A percentile compares a stretch with the other conserved stretches of the same genome.
phyloP scores from a whole-genome alignment of 2,329 filamentous ascomycete species.

The Ascochyta pisi region DNA sequence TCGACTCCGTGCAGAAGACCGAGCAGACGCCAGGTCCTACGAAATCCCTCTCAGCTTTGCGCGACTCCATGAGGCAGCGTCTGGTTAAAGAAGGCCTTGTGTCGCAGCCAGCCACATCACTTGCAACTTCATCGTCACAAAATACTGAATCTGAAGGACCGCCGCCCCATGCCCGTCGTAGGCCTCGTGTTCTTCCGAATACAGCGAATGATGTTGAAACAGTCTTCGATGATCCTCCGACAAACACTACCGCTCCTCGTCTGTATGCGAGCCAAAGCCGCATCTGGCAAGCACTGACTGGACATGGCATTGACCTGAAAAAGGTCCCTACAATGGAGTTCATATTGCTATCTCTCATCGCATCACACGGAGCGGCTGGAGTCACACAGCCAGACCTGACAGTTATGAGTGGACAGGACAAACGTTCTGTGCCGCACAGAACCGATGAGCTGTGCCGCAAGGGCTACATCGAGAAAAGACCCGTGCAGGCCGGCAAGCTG shows the following conservation, averaged over 20 bases:
- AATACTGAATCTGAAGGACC: not conserved
- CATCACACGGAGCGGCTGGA: constrained; percentile 59
- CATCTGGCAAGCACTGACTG: constrained; percentile 66
- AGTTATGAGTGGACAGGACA: constrained; percentile 66
- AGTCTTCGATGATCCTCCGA: constrained; percentile 37
- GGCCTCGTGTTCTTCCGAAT: constrained; percentile 22
- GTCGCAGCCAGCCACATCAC: not conserved
- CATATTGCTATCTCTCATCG: constrained; percentile 64
- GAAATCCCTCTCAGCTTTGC: constrained; percentile 22
- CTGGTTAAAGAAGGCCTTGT: constrained; percentile 18
- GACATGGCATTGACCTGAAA: constrained; percentile 63
- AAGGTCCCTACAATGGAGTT: constrained; percentile 64
- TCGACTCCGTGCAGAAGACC: not conserved
- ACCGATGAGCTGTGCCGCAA: constrained; percentile 64
- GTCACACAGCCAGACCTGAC: constrained; percentile 65
- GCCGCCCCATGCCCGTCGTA: constrained; percentile 1
- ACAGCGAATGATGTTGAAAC: constrained; percentile 14
- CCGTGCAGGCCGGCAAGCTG: constrained; percentile 49
- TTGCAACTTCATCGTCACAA: not conserved
- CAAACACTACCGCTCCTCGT: constrained; percentile 32
- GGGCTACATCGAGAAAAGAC: constrained; percentile 66
- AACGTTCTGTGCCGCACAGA: constrained; percentile 67
- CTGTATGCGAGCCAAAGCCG: constrained; percentile 60
- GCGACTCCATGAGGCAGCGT: constrained; percentile 29
- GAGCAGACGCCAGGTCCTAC: constrained; percentile 15